phyloP scores from a whole-genome alignment of 2,329 filamentous ascomycete species.

The Xylariaceae sp. region DNA sequence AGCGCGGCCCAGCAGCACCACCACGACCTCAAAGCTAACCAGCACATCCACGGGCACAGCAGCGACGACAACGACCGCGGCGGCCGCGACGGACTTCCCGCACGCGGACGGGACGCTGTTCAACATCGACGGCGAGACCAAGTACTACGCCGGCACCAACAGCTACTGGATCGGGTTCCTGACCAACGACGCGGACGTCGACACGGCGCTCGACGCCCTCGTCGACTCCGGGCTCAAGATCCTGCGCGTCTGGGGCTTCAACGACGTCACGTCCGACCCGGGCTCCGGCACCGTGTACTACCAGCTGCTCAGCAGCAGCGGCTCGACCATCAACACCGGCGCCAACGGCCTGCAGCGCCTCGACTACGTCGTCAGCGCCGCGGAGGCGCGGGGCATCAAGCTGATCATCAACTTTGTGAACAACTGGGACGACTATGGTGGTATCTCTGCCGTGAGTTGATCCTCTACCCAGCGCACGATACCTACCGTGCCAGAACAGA shows the following conservation, averaged over 20 bases:
- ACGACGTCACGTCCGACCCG: slow-evolving; percentile 46
- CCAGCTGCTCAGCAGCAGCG: slow-evolving; percentile 46
- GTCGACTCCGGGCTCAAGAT: slow-evolving; percentile 50
- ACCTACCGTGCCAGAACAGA: too few relatives aligned
- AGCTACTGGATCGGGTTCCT: slow-evolving; percentile 50
- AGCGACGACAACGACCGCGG: slow-evolving; percentile 1
- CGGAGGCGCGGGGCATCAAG: slow-evolving; percentile 56
- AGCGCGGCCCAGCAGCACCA: too few relatives aligned
- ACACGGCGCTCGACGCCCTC: slow-evolving; percentile 46
- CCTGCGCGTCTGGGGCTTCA: slow-evolving; percentile 60
- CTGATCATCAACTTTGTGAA: slow-evolving; percentile 65
- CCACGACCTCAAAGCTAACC: neutral
- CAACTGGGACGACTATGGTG: slow-evolving; percentile 66
- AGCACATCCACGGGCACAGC: neutral
- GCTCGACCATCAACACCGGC: slow-evolving; percentile 59
- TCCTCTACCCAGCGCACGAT: too few relatives aligned
- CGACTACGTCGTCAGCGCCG: slow-evolving; percentile 58
- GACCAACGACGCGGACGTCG: slow-evolving; percentile 48
- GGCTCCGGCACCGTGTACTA: slow-evolving; percentile 41
- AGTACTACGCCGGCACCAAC: slow-evolving; percentile 49
- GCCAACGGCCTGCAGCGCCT: slow-evolving; percentile 59
- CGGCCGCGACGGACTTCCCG: slow-evolving; percentile 17
- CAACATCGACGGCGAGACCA: slow-evolving; percentile 36
- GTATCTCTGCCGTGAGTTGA: slow-evolving; percentile 48
- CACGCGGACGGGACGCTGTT: slow-evolving; percentile 27